Base-by-base conservation (phyloP, 179 eudicot species). In the Silene coronaria region DNA sequence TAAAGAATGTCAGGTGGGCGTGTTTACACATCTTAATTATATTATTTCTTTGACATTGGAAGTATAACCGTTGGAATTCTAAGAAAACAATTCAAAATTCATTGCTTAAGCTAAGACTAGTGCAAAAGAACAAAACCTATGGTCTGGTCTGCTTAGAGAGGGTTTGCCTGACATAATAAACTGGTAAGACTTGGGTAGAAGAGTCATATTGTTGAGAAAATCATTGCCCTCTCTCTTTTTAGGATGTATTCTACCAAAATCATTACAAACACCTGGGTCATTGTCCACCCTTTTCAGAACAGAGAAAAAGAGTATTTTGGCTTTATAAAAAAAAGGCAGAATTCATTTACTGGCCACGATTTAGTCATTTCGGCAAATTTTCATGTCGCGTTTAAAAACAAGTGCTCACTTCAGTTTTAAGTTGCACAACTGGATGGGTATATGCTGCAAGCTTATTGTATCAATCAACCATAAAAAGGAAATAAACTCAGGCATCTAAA, bases 401-500 rank as follows among this genome's bases (percentile, higher is more conserved):
- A 14, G 3, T 21, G 72, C 3, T 23, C 23, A 42, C 24, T 6
- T 24, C 16, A 46, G 58, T 23, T 13, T 36, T 70, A 48, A 70
- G 36, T 70, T 70, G 60, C 73, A 46, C 34, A 24, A 70, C 9
- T 42, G 60, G 26, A 48, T 70, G 34, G 34, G 3, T 46, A 16
- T 38, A 21, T 67, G 26, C 51, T 38, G 28, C 22, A 34, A 21
- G 11, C 68, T 38, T 27, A 19, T 32, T 19, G 11, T 23, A 34
- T 38, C 68, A 27, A 30, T 58, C 32, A 81, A 21, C 9, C 24
- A 77, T 2, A 30, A 59, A 55, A 27, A 17, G 70, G 59, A 27
- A 27, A 69, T 19, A 23, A 1, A 1, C 22, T 26, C 28, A 53
- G 24, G 48, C 51, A 55, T 24, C 68, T 28, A 11, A 71, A 38